Base-by-base conservation (phyloP, 352 stramenopile genomes). In the Saprolegnia diclina region DNA sequence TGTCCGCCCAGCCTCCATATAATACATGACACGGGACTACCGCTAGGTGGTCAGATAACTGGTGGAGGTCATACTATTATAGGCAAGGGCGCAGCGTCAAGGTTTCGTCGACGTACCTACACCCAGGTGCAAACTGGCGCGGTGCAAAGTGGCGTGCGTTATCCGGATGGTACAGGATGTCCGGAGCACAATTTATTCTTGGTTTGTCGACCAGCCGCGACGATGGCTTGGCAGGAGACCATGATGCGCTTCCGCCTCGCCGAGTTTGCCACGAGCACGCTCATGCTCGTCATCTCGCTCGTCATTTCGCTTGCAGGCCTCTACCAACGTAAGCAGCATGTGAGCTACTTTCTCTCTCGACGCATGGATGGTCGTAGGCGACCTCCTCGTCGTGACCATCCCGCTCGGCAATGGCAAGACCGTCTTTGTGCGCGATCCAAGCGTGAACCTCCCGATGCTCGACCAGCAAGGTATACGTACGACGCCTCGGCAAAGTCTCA, bases 321-420 rank as follows among this genome's bases (percentile, higher is more conserved):
- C n/a, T 64, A 88, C 50, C 44, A 85, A 16, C 82, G 83, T 83
- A 71, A 18, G 74, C 75, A 11, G n/a, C 26, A 32, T 65, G 5
- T 42, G 19, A 4, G 16, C 7, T 21, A 26, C 11, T 44, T 22
- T 6, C 55, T 14, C 24, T 57, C 4, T 56, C 69, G 11, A 71
- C 32, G 22, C 10, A n/a, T 53, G 32, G 22, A 9, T n/a, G 29
- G 18, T 14, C 70, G 53, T 59, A 89, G 81, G 81, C 29, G 71
- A 75, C 19, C 87, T 90, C 35, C 79, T 80, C 5, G 73, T 74
- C 26, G 73, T 90, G 29, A 75, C 84, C 44, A 77, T 90, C 55
- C 73, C 71, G 22, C 57, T 90, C 44, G 80, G 77, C 65, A 11
- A 75, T 3, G 85, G 71, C 13, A 71, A 73, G 16, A 81, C 77